Conservation (phyloP, 352 stramenopile genomes). For the Plasmopara viticola region DNA sequence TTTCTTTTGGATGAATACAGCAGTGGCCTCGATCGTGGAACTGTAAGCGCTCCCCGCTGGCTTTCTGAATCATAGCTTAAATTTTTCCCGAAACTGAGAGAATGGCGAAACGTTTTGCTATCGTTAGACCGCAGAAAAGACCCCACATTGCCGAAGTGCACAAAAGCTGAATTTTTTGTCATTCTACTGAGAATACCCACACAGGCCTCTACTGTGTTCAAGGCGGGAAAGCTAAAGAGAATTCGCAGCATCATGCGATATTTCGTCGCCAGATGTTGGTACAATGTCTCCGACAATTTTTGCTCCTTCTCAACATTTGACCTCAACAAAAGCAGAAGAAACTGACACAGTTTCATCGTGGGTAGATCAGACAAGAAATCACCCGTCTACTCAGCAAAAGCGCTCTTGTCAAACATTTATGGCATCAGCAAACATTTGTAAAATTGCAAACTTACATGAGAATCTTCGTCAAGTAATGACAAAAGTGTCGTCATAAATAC, state of each 20-base stretch:
- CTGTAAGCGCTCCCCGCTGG: conserved; percentile 17
- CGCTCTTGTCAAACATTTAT: conserved; percentile 2
- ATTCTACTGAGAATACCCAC: conserved; percentile 70
- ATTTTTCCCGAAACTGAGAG: conserved; percentile 52
- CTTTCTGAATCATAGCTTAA: conserved; percentile 39
- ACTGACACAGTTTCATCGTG: conserved; percentile 72
- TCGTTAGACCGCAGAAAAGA: conserved; percentile 40
- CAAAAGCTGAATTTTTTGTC: conserved; percentile 60
- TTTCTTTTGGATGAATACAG: conserved; percentile 30
- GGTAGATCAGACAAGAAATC: conserved; percentile 61
- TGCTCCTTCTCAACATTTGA: conserved; percentile 57
- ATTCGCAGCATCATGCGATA: conserved; percentile 74
- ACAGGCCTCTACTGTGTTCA: conserved; percentile 66
- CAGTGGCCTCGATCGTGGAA: conserved; percentile 12
- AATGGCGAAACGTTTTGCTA: conserved; percentile 40
- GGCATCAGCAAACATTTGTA: neutral
- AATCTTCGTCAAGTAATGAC: conserved; percentile 65
- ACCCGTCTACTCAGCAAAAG: conserved; percentile 31
- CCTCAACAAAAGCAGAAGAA: conserved; percentile 65
- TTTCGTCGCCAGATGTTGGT: conserved; percentile 65
- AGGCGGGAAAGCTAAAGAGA: conserved; percentile 63
- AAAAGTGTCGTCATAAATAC: conserved; percentile 56
- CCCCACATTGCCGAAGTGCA: conserved; percentile 50
- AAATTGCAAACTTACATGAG: conserved; percentile 30
- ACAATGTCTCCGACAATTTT: conserved; percentile 53